Conservation (phyloP, 1,139 yeast genomes). For the Saccharomycopsis hybrid region DNA sequence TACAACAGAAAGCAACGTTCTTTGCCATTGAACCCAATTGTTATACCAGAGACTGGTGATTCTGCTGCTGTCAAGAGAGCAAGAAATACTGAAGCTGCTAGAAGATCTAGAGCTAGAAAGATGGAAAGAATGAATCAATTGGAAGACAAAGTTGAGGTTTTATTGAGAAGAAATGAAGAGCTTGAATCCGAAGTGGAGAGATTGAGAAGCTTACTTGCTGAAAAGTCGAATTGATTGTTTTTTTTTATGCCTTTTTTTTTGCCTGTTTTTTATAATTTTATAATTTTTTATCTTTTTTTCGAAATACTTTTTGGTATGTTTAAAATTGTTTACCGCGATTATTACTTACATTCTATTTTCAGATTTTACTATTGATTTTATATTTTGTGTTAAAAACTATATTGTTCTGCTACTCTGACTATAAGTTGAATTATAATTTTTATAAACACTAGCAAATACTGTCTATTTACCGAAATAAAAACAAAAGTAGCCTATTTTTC, state of each 20-base stretch:
- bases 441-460: too few relatives aligned
- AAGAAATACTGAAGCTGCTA: slow-evolving; percentile 93
- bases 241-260: not conserved
- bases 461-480: too few relatives aligned
- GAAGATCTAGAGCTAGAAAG: slow-evolving; percentile 91
- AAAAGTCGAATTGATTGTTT: not conserved
- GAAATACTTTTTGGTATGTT: not conserved
- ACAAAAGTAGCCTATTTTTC: too few relatives aligned
- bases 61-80: slow-evolving; percentile 78
- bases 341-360: too few relatives aligned
- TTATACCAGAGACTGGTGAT: slow-evolving; percentile 50
- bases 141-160: slow-evolving; percentile 67
- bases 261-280: not conserved
- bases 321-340: too few relatives aligned
- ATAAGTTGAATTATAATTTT: too few relatives aligned
- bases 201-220: slow-evolving; percentile 42
- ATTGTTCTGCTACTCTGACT: too few relatives aligned
- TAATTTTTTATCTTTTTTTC: not conserved
- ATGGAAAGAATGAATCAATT: slow-evolving; percentile 81
- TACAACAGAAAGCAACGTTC: slow-evolving; percentile 59
- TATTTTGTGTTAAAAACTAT: too few relatives aligned
- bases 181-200: slow-evolving; percentile 55
- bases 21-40: slow-evolving; percentile 61
- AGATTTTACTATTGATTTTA: too few relatives aligned
- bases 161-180: slow-evolving; percentile 47